phyloP scores from a whole-genome alignment of 2,329 filamentous ascomycete genomes.

The Exophiala sp. region DNA sequence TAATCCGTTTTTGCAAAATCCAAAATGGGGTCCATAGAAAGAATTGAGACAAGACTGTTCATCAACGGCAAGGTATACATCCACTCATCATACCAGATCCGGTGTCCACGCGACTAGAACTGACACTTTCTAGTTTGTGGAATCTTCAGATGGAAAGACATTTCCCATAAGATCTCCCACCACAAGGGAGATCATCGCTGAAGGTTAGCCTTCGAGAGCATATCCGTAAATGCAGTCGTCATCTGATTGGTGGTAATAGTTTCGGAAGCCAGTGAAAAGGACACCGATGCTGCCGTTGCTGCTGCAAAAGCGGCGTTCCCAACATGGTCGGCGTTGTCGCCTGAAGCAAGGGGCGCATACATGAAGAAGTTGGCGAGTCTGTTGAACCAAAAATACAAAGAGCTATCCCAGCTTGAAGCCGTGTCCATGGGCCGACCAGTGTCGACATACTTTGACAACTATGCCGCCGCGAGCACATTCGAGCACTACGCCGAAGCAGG shows the following conservation, averaged over 20 bases:
- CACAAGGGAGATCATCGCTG: slow-evolving; percentile 31
- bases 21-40: slow-evolving; percentile 20
- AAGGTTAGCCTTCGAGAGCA: slow-evolving; percentile 24
- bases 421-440: slow-evolving; percentile 36
- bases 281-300: slow-evolving; percentile 37
- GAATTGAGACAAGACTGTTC: slow-evolving; percentile 35
- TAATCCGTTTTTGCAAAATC: not conserved
- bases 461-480: slow-evolving; percentile 15
- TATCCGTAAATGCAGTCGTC: not conserved
- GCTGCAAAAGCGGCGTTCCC: slow-evolving; percentile 39
- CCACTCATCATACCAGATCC: not conserved
- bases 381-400: slow-evolving; percentile 31
- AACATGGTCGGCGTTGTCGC: slow-evolving; percentile 37
- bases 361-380: slow-evolving; percentile 35
- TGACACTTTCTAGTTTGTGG: slow-evolving; percentile 27
- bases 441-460: slow-evolving; percentile 15
- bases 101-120: not conserved
- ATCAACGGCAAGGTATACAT: slow-evolving; percentile 33
- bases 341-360: slow-evolving; percentile 32
- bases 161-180: slow-evolving; percentile 34
- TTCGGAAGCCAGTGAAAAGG: slow-evolving; percentile 33
- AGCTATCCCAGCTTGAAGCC: slow-evolving; percentile 37
- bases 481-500: slow-evolving; percentile 22
- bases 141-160: slow-evolving; percentile 30
- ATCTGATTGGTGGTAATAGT: slow-evolving; percentile 23